Evolutionary conservation across 106 monocot species (phyloP).

Genomic region (Ottelia alismoides): DNA sequence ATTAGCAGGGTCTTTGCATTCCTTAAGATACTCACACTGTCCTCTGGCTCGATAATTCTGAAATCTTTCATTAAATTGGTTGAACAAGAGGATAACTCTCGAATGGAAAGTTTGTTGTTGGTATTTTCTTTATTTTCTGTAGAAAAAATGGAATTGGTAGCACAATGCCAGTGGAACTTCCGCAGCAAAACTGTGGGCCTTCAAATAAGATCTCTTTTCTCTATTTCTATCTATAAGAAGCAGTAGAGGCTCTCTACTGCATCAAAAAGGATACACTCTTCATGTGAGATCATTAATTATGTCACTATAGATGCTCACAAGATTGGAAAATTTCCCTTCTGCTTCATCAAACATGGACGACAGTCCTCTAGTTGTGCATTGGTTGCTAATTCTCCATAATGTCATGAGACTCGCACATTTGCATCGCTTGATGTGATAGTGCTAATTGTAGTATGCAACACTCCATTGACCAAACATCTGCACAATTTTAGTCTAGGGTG

Average conservation of each 20-base stretch:
- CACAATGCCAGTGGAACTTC: slow-evolving; percentile 93
- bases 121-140: slow-evolving; percentile 44
- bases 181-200: slow-evolving; percentile 56
- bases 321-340: slow-evolving; percentile 85
- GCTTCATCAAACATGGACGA: slow-evolving; percentile 89
- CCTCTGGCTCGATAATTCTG: slow-evolving; percentile 54
- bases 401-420: slow-evolving; percentile 69
- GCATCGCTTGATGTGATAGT: slow-evolving; percentile 52
- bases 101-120: slow-evolving; percentile 45
- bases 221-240: slow-evolving; percentile 68
- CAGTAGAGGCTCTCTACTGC: slow-evolving; percentile 51
- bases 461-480: slow-evolving; percentile 61
- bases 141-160: slow-evolving; percentile 78
- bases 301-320: slow-evolving; percentile 90
- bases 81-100: slow-evolving; percentile 6
- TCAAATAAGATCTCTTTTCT: slow-evolving; percentile 64
- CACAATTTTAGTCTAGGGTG: no score
- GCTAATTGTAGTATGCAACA: slow-evolving; percentile 53
- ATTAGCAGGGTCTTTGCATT: slow-evolving; percentile 67
- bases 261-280: slow-evolving; percentile 47
- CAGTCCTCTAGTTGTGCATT: slow-evolving; percentile 56
- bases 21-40: slow-evolving; percentile 51
- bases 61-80: slow-evolving; percentile 63
- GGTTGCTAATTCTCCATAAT: slow-evolving; percentile 68
- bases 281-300: slow-evolving; percentile 84